A percentile compares a stretch with the other conserved stretches of the same genome.
Conservation (phyloP, 1,284 basidiomycete species). For the Xerocomus nothofagi region DNA sequence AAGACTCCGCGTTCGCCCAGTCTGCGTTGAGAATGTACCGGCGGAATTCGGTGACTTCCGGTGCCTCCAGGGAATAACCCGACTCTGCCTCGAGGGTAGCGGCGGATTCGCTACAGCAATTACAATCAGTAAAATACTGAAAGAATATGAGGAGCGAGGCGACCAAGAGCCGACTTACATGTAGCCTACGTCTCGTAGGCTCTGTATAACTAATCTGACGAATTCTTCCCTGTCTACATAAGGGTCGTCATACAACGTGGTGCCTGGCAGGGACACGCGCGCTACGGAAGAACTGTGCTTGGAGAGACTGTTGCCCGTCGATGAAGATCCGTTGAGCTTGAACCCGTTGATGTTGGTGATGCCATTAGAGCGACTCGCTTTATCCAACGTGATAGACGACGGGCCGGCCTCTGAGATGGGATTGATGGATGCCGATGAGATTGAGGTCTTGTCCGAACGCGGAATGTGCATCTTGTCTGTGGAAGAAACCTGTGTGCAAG, state of each 20-base stretch:
- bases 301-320: slow-evolving; percentile 44
- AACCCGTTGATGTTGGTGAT: slow-evolving; percentile 47
- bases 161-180: slow-evolving; percentile 55
- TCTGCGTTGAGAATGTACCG: slow-evolving; percentile 79
- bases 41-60: slow-evolving; percentile 80
- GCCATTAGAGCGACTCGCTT: slow-evolving; percentile 51
- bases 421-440: slow-evolving; percentile 50
- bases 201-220: slow-evolving; percentile 88
- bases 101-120: slow-evolving; percentile 73
- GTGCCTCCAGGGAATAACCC: slow-evolving; percentile 83
- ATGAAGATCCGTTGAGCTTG: slow-evolving; percentile 32
- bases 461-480: slow-evolving; percentile 54
- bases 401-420: slow-evolving; percentile 51
- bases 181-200: slow-evolving; percentile 91
- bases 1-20: slow-evolving; percentile 80
- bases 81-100: slow-evolving; percentile 89
- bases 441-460: slow-evolving; percentile 54
- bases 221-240: slow-evolving; percentile 87
- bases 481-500: slow-evolving; percentile 29
- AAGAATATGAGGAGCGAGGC: slow-evolving; percentile 1
- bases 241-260: slow-evolving; percentile 72
- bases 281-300: slow-evolving; percentile 50
- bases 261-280: slow-evolving; percentile 66
- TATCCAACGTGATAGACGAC: slow-evolving; percentile 47
- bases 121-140: slow-evolving; percentile 16